Conservation (phyloP, 768 basidiomycete genomes). For the Leccinum sublutescens region DNA sequence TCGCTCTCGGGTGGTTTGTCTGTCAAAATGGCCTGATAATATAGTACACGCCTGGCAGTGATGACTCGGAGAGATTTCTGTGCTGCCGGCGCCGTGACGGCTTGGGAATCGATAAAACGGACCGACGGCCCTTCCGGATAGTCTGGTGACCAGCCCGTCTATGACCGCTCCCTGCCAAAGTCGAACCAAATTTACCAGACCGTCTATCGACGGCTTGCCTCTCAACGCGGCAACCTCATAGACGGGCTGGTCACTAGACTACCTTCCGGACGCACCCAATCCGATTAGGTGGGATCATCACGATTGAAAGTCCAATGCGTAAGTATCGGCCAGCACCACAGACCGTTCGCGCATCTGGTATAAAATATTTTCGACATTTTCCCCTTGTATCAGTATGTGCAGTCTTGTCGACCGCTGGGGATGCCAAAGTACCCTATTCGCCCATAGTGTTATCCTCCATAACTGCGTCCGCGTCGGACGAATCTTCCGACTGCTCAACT, state of each 20-base stretch:
- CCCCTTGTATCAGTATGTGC: background rate
- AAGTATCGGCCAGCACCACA: background rate
- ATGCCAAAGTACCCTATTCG: constrained; percentile 25
- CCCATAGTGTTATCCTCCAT: constrained; percentile 42
- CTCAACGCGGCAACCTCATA: too few species aligned
- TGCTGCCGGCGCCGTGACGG: background rate
- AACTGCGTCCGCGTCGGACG: constrained; percentile 40
- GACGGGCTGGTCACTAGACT: too few species aligned
- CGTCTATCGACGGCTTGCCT: too few species aligned
- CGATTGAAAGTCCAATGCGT: background rate
- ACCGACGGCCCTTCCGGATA: background rate
- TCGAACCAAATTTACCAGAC: too few species aligned
- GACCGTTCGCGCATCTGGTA: background rate
- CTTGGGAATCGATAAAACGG: background rate
- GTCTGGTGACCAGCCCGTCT: too few species aligned
- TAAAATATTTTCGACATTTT: background rate
- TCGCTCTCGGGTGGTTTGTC: background rate
- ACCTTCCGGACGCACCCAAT: background rate
- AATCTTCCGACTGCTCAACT: constrained; percentile 69
- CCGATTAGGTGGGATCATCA: too few species aligned
- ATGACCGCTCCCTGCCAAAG: too few species aligned
- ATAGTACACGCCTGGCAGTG: background rate
- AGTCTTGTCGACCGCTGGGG: background rate
- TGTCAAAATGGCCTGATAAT: background rate
- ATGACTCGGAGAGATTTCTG: background rate